These are phyloP conservation scores for Kodamaea hsintzibuensis DNA, from an alignment of 805 yeast species.

Conservation along the genomic window DNA sequence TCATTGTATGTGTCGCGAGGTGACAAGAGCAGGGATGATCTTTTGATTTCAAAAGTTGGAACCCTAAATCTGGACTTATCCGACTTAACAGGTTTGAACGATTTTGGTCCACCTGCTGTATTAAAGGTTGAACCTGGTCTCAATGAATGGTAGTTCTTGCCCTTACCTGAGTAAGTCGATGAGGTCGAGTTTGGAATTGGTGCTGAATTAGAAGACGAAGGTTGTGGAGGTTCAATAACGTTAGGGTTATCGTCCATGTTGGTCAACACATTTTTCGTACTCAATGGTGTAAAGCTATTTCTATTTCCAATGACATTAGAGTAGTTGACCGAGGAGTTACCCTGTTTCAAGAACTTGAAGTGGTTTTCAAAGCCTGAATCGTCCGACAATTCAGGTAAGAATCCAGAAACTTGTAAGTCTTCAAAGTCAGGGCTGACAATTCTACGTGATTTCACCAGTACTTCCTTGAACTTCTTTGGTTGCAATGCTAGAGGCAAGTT, in stretches of 20 bases:
- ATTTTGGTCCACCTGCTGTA: not conserved
- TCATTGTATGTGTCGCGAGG: conserved; percentile 42
- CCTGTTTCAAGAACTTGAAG: conserved; percentile 33
- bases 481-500: conserved; percentile 28
- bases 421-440: conserved; percentile 45
- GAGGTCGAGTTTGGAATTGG: not conserved
- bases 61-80: conserved; percentile 35
- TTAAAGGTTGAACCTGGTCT: conserved; percentile 3
- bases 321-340: conserved; percentile 15
- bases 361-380: conserved; percentile 51
- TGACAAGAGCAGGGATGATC: conserved; percentile 34
- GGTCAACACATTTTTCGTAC: conserved; percentile 30
- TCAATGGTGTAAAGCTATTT: conserved; percentile 26
- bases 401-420: conserved; percentile 41
- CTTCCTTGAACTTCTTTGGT: conserved; percentile 38
- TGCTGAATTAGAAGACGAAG: conserved; percentile 8
- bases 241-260: conserved; percentile 20
- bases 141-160: conserved; percentile 3
- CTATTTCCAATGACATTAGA: conserved; percentile 20
- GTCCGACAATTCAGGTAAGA: conserved; percentile 48
- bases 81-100: conserved; percentile 4
- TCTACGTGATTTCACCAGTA: conserved; percentile 42
- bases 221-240: conserved; percentile 18
- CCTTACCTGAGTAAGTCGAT: not conserved
- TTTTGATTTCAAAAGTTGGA: conserved; percentile 44